These are phyloP conservation scores for Trichoderma parareesei DNA, from an alignment of 495 filamentous ascomycete genomes.

Conservation along the genomic window DNA sequence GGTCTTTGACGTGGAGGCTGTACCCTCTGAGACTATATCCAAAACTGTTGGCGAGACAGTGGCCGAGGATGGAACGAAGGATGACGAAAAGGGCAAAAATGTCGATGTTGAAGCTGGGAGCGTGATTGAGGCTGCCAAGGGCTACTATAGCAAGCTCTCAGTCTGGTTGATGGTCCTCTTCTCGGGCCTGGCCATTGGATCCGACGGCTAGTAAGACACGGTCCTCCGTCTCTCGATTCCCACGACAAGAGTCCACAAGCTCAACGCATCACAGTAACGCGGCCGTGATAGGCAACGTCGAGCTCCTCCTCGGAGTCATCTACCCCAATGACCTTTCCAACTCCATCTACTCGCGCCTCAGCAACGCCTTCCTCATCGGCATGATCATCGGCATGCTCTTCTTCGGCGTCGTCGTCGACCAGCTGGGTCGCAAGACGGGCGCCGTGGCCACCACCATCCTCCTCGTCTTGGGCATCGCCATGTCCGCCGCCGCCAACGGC, in stretches of 20 bases:
- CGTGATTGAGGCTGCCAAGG: neutral
- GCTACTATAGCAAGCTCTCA: slow-evolving; percentile 6
- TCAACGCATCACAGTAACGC: neutral
- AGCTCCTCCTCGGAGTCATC: neutral
- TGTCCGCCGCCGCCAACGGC: slow-evolving; percentile 43
- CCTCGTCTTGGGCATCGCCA: slow-evolving; percentile 44
- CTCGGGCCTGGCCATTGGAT: slow-evolving; percentile 31
- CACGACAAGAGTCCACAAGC: neutral
- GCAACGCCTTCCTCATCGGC: slow-evolving; percentile 46
- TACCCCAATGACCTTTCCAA: slow-evolving; percentile 11
- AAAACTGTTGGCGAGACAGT: neutral
- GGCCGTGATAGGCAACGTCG: neutral
- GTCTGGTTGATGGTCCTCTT: slow-evolving; percentile 27
- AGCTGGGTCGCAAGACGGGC: slow-evolving; percentile 43
- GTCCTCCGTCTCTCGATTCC: slow-evolving; percentile 14
- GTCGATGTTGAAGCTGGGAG: neutral
- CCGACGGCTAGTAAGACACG: slow-evolving; percentile 38
- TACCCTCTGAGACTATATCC: neutral
- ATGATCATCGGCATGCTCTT: slow-evolving; percentile 45
- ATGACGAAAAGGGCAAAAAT: neutral
- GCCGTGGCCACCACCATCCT: slow-evolving; percentile 43
- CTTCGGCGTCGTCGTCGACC: slow-evolving; percentile 45
- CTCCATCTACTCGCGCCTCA: slow-evolving; percentile 22
- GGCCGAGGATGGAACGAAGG: neutral
- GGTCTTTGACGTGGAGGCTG: neutral